phyloP scores from a whole-genome alignment of 768 basidiomycete species.

The Podaxis sp. region DNA sequence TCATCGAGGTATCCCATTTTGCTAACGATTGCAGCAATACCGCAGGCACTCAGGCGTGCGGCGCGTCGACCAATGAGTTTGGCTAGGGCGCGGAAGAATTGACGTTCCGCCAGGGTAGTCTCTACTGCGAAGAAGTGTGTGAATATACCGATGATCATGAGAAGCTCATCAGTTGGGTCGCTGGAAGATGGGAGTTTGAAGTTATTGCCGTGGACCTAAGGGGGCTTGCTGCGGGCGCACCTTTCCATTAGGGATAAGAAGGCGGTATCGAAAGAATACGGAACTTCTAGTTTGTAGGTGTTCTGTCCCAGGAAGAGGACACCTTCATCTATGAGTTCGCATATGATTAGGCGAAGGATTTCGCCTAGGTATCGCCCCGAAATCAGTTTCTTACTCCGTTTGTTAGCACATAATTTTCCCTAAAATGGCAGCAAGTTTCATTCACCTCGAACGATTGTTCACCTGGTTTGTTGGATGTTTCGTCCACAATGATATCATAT shows the following conservation, averaged over 20 bases:
- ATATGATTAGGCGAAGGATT: conserved; percentile 91
- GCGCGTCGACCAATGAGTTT: conserved; percentile 87
- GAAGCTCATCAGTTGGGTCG: conserved; percentile 93
- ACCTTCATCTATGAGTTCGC: conserved; percentile 95
- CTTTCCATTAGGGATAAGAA: conserved; percentile 97
- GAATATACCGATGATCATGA: conserved; percentile 97
- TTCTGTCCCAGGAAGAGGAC: conserved; percentile 97
- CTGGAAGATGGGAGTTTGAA: conserved; percentile 35
- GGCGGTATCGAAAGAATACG: conserved; percentile 93
- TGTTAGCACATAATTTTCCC: background rate
- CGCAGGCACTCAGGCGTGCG: conserved; percentile 89
- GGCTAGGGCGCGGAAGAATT: conserved; percentile 95
- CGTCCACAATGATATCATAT: conserved; percentile 91
- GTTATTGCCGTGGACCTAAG: background rate
- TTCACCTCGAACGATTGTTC: conserved; percentile 91
- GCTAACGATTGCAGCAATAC: conserved; percentile 94
- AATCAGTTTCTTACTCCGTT: conserved; percentile 74
- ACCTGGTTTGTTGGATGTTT: conserved; percentile 92
- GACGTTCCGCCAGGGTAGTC: conserved; percentile 93
- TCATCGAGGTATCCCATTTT: conserved; percentile 94
- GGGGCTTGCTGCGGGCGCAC: conserved; percentile 33
- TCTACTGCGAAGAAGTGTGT: conserved; percentile 96
- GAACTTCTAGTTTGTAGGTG: conserved; percentile 95
- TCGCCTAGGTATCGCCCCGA: conserved; percentile 96
- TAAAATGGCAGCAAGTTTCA: background rate